Evolutionary conservation across 257 asterid genomes (phyloP).

Genomic region (Solanum pennellii): DNA sequence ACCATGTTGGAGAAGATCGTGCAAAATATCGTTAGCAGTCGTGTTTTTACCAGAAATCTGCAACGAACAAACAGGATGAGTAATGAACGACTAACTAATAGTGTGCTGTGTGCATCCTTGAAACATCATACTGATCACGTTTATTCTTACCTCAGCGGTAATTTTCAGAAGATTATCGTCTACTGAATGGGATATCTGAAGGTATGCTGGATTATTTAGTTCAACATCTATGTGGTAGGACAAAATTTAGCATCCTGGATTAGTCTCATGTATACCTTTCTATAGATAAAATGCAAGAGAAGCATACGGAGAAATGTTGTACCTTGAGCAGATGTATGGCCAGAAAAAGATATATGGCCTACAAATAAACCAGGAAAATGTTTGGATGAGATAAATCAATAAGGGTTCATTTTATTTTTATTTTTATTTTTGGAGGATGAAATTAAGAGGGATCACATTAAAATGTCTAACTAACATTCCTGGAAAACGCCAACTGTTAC

Average conservation of each 20-base stretch:
- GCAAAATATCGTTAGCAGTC: slow-evolving; percentile 43
- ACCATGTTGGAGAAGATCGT: slow-evolving; percentile 70
- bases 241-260: neutral
- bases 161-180: slow-evolving; percentile 45
- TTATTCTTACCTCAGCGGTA: slow-evolving; percentile 33
- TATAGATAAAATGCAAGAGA: neutral
- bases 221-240: slow-evolving; percentile 24
- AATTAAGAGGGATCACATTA: neutral
- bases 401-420: neutral
- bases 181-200: slow-evolving; percentile 48
- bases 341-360: slow-evolving; percentile 51
- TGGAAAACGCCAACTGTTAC: neutral
- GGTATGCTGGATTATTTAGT: slow-evolving; percentile 53
- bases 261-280: neutral
- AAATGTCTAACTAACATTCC: neutral
- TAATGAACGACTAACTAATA: neutral
- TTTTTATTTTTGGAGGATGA: neutral
- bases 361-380: slow-evolving; percentile 10
- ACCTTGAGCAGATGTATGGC: slow-evolving; percentile 48
- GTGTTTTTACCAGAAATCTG: slow-evolving; percentile 39
- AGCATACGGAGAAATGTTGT: neutral
- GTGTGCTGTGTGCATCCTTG: neutral
- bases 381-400: neutral
- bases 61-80: slow-evolving; percentile 2
- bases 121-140: neutral